These are phyloP conservation scores for Peniophora sp. DNA, from an alignment of 1,284 basidiomycete species.

Conservation along the genomic window DNA sequence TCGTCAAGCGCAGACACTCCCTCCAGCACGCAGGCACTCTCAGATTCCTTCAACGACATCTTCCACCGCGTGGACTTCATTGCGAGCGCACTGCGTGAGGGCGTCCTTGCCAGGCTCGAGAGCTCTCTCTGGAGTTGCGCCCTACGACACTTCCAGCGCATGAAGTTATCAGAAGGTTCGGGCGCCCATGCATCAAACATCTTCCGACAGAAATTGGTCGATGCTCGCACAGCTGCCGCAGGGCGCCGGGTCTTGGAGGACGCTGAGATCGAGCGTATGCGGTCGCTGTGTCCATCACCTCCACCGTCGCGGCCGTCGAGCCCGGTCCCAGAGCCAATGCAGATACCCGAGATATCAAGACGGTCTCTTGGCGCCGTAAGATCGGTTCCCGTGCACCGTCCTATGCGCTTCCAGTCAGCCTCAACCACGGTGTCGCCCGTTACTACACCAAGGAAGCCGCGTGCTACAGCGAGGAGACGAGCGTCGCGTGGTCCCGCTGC, in stretches of 20 bases:
- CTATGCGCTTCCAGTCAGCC: too few species aligned
- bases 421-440: too few species aligned
- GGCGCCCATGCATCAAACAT: slow-evolving; percentile 14
- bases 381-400: too few species aligned
- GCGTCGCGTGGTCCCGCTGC: too few species aligned
- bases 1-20: slow-evolving; percentile 8
- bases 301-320: too few species aligned
- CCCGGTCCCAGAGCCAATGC: slow-evolving; percentile 14
- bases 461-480: too few species aligned
- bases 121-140: slow-evolving; percentile 47
- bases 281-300: slow-evolving; percentile 11
- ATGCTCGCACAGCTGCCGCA: slow-evolving; percentile 15
- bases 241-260: slow-evolving; percentile 38
- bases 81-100: slow-evolving; percentile 25
- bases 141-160: slow-evolving; percentile 36
- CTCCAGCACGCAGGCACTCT: slow-evolving; percentile 8
- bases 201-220: slow-evolving; percentile 33
- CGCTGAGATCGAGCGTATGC: slow-evolving; percentile 33
- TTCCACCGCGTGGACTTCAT: slow-evolving; percentile 21
- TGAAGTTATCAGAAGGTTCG: slow-evolving; percentile 7
- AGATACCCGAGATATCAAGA: background rate
- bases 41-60: slow-evolving; percentile 13
- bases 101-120: slow-evolving; percentile 32
- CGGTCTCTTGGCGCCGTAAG: too few species aligned
- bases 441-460: too few species aligned